Evolutionary conservation across 129 eudicot species (phyloP).

Genomic region (Helianthus tuberosus): DNA sequence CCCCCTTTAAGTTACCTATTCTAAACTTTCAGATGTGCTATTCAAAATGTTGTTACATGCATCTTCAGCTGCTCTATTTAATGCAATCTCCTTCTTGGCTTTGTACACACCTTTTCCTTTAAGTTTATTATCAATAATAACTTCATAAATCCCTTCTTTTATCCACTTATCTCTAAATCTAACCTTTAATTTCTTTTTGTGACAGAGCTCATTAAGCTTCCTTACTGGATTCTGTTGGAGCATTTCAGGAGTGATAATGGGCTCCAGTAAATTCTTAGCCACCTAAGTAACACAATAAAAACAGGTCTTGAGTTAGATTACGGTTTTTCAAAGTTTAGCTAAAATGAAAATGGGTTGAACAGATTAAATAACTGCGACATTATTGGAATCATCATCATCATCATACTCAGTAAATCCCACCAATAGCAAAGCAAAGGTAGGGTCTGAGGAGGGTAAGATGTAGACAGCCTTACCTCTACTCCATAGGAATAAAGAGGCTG

Average conservation of each 20-base stretch:
- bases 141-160: slow-evolving; percentile 49
- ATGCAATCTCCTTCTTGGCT: slow-evolving; percentile 68
- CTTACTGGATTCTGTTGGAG: slow-evolving; percentile 63
- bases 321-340: too few relatives aligned
- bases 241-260: slow-evolving; percentile 72
- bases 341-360: too few relatives aligned
- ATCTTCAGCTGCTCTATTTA: slow-evolving; percentile 73
- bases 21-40: neutral
- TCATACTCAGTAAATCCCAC: too few relatives aligned
- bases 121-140: slow-evolving; percentile 47
- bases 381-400: neutral
- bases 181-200: slow-evolving; percentile 51
- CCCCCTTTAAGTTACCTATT: too few relatives aligned
- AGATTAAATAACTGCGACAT: neutral
- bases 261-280: slow-evolving; percentile 55
- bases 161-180: slow-evolving; percentile 53
- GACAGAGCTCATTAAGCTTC: slow-evolving; percentile 68
- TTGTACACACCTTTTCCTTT: slow-evolving; percentile 60
- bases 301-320: too few relatives aligned
- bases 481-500: too few relatives aligned
- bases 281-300: slow-evolving; percentile 40
- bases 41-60: slow-evolving; percentile 56
- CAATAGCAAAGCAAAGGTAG: too few relatives aligned
- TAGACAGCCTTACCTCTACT: too few relatives aligned
- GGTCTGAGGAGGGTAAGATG: too few relatives aligned